Base-by-base conservation (phyloP, 1,284 basidiomycete species). In the Cryptococcus sp. region DNA sequence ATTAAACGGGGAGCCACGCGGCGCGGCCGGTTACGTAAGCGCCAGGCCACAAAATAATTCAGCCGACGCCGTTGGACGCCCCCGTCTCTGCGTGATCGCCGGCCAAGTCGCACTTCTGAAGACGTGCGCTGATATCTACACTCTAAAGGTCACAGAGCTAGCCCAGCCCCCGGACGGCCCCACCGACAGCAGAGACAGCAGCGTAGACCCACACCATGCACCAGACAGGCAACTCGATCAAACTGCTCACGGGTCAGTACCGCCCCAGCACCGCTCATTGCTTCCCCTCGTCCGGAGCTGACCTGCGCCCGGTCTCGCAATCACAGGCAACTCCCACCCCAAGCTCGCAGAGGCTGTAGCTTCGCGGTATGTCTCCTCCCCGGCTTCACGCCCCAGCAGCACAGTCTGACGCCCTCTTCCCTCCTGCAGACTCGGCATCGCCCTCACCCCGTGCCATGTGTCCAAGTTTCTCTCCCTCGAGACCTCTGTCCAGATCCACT, bases 401-500 rank as follows among this genome's bases (percentile, higher is more conserved):
- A 20, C 35, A 33, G n/a, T n/a, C 37, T 38, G 36, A 23, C 24
- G 11, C 21, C 23, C n/a, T 40, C 50, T 44, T 20, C 7, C 40
- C 20, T 43, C 13, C n/a, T n/a, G 50, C 81, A 94, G 94, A 77
- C 89, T 98, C 65, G 91, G 91, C 70, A 87, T 95, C 53, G 83
- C 86, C 62, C 84, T 98, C 66, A 93, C 92, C 36, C 88, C 90
- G 53, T 91, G 88, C 78, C 88, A 87, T 56, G 91, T 95, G 74
- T 88, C 89, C 74, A 95, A 94, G 76, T 98, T 98, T 79, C 92
- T 93, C 69, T 96, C 93, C 73, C 89, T 88, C 72, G 94, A 95
- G 82, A 89, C 89, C 72, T 89, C 87, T 75, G 89, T 93, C 75
- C 90, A 91, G 79, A 92, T 94, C 65, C 83, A 88, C 64, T 90